Conservation (phyloP, 2,329 filamentous ascomycete species). For the Pyrenophora seminiperda region DNA sequence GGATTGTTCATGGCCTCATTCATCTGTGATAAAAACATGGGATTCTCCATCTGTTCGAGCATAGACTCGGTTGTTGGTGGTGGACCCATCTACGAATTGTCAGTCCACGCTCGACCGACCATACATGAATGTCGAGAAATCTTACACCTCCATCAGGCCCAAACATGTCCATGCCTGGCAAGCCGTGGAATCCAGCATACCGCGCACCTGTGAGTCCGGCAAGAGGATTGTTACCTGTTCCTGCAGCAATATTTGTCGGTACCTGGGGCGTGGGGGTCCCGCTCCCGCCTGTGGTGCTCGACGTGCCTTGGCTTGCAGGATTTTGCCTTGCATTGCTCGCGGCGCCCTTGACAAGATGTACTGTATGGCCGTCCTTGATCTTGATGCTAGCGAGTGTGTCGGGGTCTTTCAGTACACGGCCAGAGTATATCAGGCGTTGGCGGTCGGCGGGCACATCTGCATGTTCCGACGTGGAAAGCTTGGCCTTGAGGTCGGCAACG, state of each 20-base stretch:
- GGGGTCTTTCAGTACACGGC: conserved; percentile 92
- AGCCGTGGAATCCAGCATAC: conserved; percentile 87
- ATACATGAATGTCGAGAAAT: conserved; percentile 37
- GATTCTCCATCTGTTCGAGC: conserved; percentile 84
- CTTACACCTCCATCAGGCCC: conserved; percentile 92
- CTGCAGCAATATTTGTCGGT: conserved; percentile 78
- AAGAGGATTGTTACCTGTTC: conserved; percentile 80
- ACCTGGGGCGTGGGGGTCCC: conserved; percentile 64
- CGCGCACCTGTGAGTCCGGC: conserved; percentile 89
- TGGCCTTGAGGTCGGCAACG: conserved; percentile 85
- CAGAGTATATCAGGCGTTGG: conserved; percentile 96
- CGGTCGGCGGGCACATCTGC: conserved; percentile 86
- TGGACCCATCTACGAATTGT: conserved; percentile 77
- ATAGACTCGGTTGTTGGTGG: conserved; percentile 81
- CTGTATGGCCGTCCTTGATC: conserved; percentile 93
- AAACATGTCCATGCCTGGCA: conserved; percentile 87
- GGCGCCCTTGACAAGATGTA: conserved; percentile 96
- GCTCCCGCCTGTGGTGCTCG: conserved; percentile 42
- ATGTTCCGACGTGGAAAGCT: conserved; percentile 78
- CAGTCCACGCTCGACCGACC: conserved; percentile 16
- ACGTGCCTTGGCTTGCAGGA: conserved; percentile 56
- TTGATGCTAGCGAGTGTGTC: conserved; percentile 86
- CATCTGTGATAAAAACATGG: conserved; percentile 82
- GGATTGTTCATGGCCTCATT: conserved; percentile 96
- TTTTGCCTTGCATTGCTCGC: conserved; percentile 77